Evolutionary conservation across 495 filamentous ascomycete genomes (phyloP), one percentile per base, ranked within the genome.

Genomic region (Umbilicaria muhlenbergii): DNA sequence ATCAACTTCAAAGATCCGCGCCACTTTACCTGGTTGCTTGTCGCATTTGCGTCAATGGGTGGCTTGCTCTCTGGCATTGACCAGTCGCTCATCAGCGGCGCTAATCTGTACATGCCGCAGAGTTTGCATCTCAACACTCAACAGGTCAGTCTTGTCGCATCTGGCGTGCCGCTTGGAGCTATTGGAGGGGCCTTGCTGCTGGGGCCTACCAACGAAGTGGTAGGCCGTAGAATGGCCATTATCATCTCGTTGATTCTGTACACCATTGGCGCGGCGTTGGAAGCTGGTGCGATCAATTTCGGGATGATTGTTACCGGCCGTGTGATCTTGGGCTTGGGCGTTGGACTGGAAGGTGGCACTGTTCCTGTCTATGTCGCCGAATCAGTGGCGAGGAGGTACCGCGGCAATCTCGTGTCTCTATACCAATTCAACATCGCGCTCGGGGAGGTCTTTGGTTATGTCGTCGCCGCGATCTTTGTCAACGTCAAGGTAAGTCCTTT

Each of bases 371-470:
- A 70, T 42, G 54, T 64, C 11, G 57, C 55, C 1, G 65, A 60
- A 47, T 58, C 55, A 42, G 72, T 76, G 28, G 71, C 69, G 11
- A 53, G 64, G 16, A 60, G 61, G 35, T 62, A 74, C 36, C 71
- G 75, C 47, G 75, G 74, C 51, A 77, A 77, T 48, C 58, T 79
- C 34, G 74, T 78, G 17, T 75, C 73, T 0, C 58, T 77, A 0
- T 78, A 77, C 47, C 75, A 80, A 49, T 66, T 77, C 54, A 77
- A 74, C 55, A 78, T 80, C 39, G 74, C 74, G 1, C 54, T 80
- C 0, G 75, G 75, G 37, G 72, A 78, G 53, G 73, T 80, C 19
- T 58, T 78, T 14, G 75, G 75, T 11, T 78, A 77, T 47, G 75
- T 69, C 12, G 67, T 77, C 11, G 73, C 72, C 0, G 75, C 73